Conservation (phyloP, 73 alveolate genomes). For the Paraurostyla sp. region DNA sequence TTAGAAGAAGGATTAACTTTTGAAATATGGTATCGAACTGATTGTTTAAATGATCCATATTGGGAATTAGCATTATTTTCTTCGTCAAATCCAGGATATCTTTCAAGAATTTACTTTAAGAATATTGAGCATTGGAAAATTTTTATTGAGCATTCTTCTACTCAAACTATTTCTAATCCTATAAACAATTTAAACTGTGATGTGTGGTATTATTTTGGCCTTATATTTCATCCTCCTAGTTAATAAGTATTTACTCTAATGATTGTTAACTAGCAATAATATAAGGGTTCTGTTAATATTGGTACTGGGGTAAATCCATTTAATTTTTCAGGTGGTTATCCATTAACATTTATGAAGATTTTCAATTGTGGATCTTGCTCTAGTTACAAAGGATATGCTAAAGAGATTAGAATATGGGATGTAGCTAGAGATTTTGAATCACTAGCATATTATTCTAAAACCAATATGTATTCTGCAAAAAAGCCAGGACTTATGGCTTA, state of each 20-base stretch:
- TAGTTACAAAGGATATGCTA: not conserved
- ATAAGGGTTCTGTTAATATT: too few relatives aligned
- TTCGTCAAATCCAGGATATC: not conserved
- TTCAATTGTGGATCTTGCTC: not conserved
- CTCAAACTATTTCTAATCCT: too few relatives aligned
- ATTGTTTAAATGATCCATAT: not conserved
- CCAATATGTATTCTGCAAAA: not conserved
- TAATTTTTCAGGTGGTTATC: not conserved
- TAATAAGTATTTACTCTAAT: too few relatives aligned
- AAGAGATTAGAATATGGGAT: slow-evolving; percentile 46
- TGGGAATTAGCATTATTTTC: not conserved
- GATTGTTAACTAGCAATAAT: too few relatives aligned
- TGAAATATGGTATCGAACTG: not conserved
- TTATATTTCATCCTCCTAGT: too few relatives aligned
- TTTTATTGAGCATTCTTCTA: too few relatives aligned
- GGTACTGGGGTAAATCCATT: too few relatives aligned
- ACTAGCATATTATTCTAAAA: not conserved
- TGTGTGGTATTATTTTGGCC: too few relatives aligned
- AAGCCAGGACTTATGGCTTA: slow-evolving; percentile 25
- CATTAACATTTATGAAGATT: not conserved
- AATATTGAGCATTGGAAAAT: too few relatives aligned
- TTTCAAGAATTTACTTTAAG: too few relatives aligned
- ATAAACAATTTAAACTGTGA: too few relatives aligned
- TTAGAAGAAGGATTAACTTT: slow-evolving; percentile 47
- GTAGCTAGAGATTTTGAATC: not conserved